A percentile compares a stretch with the other conserved stretches of the same genome.
Evolutionary conservation across 192 early-diverging fungal genomes (phyloP).

Genomic region (Coemansia sp.): DNA sequence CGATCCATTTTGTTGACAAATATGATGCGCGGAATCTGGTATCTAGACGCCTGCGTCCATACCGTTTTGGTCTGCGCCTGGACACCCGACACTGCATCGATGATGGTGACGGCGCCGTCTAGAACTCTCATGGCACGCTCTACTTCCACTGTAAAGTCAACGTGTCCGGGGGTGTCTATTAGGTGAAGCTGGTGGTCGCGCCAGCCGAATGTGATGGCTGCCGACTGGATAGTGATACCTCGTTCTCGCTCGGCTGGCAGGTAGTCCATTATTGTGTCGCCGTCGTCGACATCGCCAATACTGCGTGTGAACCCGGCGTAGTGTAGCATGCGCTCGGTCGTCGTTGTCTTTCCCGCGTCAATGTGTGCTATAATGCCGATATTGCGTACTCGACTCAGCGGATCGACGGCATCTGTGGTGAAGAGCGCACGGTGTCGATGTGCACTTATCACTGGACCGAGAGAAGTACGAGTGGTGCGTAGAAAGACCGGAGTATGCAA

Average conservation of each 20-base stretch:
- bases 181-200: slow-evolving; percentile 79
- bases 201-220: slow-evolving; percentile 88
- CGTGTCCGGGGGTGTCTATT: slow-evolving; percentile 96
- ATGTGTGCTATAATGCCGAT: slow-evolving; percentile 98
- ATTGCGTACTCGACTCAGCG: slow-evolving; percentile 64
- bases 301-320: slow-evolving; percentile 88
- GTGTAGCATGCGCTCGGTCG: slow-evolving; percentile 96
- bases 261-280: slow-evolving; percentile 95
- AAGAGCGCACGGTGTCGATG: neutral
- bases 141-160: slow-evolving; percentile 96
- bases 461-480: neutral
- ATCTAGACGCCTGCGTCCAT: slow-evolving; percentile 85
- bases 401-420: neutral
- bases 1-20: slow-evolving; percentile 99
- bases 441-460: neutral
- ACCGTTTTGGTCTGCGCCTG: slow-evolving; percentile 98
- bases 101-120: slow-evolving; percentile 90
- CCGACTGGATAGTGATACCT: slow-evolving; percentile 93
- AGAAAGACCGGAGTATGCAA: neutral
- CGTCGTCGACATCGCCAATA: slow-evolving; percentile 92
- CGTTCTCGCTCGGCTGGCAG: slow-evolving; percentile 85
- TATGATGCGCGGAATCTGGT: slow-evolving; percentile 78
- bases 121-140: slow-evolving; percentile 88
- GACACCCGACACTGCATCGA: slow-evolving; percentile 96
- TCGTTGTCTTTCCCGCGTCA: slow-evolving; percentile 96